phyloP scores from a whole-genome alignment of 1,284 basidiomycete species.

The Fomitopsis palustris region DNA sequence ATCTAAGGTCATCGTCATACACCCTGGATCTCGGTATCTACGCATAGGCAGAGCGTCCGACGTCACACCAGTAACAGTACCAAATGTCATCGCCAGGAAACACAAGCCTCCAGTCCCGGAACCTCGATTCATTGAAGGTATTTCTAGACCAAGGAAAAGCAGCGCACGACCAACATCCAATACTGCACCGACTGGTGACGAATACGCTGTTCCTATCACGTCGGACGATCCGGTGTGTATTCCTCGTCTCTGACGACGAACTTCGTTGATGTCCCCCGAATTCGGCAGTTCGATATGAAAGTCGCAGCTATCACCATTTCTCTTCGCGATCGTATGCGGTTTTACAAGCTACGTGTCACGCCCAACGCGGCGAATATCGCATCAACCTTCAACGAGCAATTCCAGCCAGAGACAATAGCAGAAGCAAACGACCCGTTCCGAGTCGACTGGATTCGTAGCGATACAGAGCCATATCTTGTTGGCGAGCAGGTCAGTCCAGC shows the following conservation, averaged over 20 bases:
- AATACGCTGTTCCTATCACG: conserved; percentile 38
- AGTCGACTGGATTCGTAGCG: conserved; percentile 74
- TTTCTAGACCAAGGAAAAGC: conserved; percentile 47
- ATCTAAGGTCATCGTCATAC: conserved; percentile 83
- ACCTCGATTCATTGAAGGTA: conserved; percentile 42
- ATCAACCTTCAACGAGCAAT: conserved; percentile 72
- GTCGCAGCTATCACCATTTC: conserved; percentile 71
- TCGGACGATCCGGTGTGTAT: conserved; percentile 61
- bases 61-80: conserved; percentile 69
- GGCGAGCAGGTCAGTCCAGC: conserved; percentile 60
- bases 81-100: conserved; percentile 77
- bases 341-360: conserved; percentile 81
- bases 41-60: conserved; percentile 92
- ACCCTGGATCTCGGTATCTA: conserved; percentile 87
- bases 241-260: background rate
- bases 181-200: conserved; percentile 34
- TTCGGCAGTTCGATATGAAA: conserved; percentile 64
- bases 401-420: conserved; percentile 77
- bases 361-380: conserved; percentile 72
- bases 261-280: background rate
- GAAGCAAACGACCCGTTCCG: conserved; percentile 79
- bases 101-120: conserved; percentile 40
- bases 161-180: conserved; percentile 23
- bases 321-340: conserved; percentile 81
- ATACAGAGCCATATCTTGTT: conserved; percentile 47